These are phyloP conservation scores for Chlorella variabilis DNA, from an alignment of 163 green algal species.

Conservation along the genomic window DNA sequence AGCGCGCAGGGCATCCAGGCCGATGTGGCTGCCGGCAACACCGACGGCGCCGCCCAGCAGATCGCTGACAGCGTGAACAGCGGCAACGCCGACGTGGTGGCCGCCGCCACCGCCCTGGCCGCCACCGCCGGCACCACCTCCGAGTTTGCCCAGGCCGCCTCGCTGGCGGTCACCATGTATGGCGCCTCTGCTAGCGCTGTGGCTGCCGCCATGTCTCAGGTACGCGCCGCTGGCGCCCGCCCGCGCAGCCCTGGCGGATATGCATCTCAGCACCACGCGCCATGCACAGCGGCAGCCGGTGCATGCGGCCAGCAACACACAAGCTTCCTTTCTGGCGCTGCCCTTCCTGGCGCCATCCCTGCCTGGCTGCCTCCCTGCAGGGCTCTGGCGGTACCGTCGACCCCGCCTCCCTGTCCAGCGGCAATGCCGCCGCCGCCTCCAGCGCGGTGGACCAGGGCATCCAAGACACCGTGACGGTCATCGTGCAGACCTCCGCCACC, in stretches of 20 bases:
- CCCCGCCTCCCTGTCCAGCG: neutral
- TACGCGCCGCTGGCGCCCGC: neutral
- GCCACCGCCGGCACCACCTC: neutral
- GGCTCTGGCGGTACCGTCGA: slow-evolving; percentile 24
- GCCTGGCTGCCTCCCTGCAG: neutral
- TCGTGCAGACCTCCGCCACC: slow-evolving; percentile 12
- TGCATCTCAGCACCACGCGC: too few relatives aligned
- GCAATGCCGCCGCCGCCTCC: slow-evolving; percentile 8
- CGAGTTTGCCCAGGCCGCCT: slow-evolving; percentile 9
- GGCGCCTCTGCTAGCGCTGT: slow-evolving; percentile 10
- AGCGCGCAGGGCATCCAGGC: neutral
- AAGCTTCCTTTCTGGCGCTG: too few relatives aligned
- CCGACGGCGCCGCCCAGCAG: slow-evolving; percentile 18
- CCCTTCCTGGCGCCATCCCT: too few relatives aligned
- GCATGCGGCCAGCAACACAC: too few relatives aligned
- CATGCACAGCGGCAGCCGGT: too few relatives aligned
- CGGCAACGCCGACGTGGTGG: slow-evolving; percentile 15
- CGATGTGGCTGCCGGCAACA: neutral
- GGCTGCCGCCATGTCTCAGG: slow-evolving; percentile 7
- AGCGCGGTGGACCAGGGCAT: slow-evolving; percentile 31
- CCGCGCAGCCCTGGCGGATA: too few relatives aligned
- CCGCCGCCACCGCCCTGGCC: slow-evolving; percentile 27
- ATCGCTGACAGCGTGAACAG: slow-evolving; percentile 6
- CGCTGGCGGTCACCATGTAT: slow-evolving; percentile 27
- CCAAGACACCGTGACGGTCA: slow-evolving; percentile 14